phyloP scores from a whole-genome alignment of 768 basidiomycete genomes.

The Lentinula sp. region DNA sequence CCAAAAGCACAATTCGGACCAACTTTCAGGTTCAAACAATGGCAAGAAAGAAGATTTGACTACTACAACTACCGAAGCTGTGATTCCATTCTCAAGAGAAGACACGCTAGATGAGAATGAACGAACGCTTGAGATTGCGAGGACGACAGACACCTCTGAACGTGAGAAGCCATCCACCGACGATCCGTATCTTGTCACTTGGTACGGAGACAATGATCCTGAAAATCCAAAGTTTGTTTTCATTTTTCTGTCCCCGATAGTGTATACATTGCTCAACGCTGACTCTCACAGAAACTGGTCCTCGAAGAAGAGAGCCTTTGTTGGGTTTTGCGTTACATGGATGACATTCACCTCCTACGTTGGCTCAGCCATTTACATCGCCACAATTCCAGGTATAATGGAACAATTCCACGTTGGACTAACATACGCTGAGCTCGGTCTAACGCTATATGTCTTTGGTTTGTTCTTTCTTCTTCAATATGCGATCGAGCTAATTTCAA shows the following conservation, averaged over 20 bases:
- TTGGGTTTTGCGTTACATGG: conserved; percentile 25
- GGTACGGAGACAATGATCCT: conserved; percentile 21
- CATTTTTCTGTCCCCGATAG: neutral
- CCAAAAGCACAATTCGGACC: conserved; percentile 8
- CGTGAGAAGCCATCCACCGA: neutral
- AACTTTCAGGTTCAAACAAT: neutral
- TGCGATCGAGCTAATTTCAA: neutral
- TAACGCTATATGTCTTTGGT: conserved; percentile 21
- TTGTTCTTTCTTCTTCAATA: neutral
- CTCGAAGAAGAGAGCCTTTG: conserved; percentile 18
- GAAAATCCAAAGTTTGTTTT: conserved; percentile 18
- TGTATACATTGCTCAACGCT: conserved; percentile 1
- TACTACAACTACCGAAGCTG: neutral
- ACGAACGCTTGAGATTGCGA: neutral
- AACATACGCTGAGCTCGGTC: conserved; percentile 23
- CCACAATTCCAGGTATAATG: conserved; percentile 20
- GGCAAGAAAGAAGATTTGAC: conserved; percentile 2
- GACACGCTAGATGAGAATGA: conserved; percentile 1
- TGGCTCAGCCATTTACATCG: conserved; percentile 26
- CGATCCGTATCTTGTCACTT: conserved; percentile 18
- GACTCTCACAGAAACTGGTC: conserved; percentile 22
- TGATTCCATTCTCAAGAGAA: conserved; percentile 4
- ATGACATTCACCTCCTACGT: conserved; percentile 27
- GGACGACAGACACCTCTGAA: neutral
- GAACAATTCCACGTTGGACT: conserved; percentile 20